Percentiles rank a stretch among this genome's conserved stretches.
These are phyloP conservation scores for Nicotiana otophora DNA, from an alignment of 257 asterid genomes.

Conservation along the genomic window DNA sequence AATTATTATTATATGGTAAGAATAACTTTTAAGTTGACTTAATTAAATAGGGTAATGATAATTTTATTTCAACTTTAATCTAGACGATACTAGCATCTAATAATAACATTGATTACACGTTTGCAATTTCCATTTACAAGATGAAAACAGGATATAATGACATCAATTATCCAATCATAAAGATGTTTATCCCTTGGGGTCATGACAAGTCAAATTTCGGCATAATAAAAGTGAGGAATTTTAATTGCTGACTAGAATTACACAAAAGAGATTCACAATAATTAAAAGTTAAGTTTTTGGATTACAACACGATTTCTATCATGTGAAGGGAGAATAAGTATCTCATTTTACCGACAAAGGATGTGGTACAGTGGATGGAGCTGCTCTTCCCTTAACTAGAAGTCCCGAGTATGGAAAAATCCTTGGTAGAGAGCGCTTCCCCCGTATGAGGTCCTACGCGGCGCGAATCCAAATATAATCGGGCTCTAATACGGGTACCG, in stretches of 20 bases:
- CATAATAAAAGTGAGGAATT: neutral
- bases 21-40: neutral
- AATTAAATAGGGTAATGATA: neutral
- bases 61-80: neutral
- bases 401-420: rapidly evolving
- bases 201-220: neutral
- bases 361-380: too few species aligned
- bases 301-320: too few species aligned
- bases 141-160: neutral
- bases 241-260: neutral
- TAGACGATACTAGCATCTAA: neutral
- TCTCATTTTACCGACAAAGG: too few species aligned
- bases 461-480: too few species aligned
- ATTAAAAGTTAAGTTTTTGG: too few species aligned
- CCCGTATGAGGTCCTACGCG: too few species aligned
- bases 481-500: too few species aligned
- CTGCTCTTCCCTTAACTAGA: too few species aligned
- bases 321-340: neutral
- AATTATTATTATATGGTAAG: neutral
- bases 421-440: too few species aligned
- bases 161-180: neutral
- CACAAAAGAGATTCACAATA: neutral
- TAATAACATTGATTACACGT: neutral
- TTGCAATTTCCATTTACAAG: neutral
- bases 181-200: neutral